Base-by-base conservation (phyloP, 257 asterid species). In the Datura wrightii region DNA sequence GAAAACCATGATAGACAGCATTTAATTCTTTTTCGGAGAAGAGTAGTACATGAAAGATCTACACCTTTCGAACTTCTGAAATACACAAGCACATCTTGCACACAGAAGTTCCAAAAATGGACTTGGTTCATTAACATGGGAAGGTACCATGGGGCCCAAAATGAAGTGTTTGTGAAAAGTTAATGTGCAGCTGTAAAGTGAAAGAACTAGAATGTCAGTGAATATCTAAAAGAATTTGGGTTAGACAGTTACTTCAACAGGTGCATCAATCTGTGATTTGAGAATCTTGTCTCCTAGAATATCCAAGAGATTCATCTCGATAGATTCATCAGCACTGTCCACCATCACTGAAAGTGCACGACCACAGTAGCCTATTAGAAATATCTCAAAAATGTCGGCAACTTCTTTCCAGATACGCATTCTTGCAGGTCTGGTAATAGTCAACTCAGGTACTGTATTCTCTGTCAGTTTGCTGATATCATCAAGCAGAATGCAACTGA, bases 361-460 rank as follows among this genome's bases (percentile, higher is more conserved):
- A 10, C 99, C 98, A 82, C 99, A 96, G 86, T 95, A 94, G 80
- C 99, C 97, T 87, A 94, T 97, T 83, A 96, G 89, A 87, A 96
- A 96, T 60, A 91, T 90, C 86, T 96, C 98, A 86, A 93, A 96
- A 81, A 96, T 93, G 89, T 94, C 99, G 59, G 98, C 98, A 85
- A 94, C 94, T 91, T 93, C 98, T 92, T 94, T 94, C 99, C 99
- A 96, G 81, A 90, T 88, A 60, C 95, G 97, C 46, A 89, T 84
- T 94, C 97, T 93, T 83, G 94, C 88, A 80, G 93, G 87, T 88
- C 88, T 92, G 83, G 86, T 65, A 59, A 89, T 83, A 19, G 90
- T 55, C 62, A 82, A 81, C 84, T 90, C 94, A 65, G 86, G 65
- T 52, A 79, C 89, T 80, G 78, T 79, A 69, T 85, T 84, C 62